A percentile compares a stretch with the other conserved stretches of the same genome.
Conservation (phyloP, 257 asterid genomes). For the Nicotiana obtusifolia region DNA sequence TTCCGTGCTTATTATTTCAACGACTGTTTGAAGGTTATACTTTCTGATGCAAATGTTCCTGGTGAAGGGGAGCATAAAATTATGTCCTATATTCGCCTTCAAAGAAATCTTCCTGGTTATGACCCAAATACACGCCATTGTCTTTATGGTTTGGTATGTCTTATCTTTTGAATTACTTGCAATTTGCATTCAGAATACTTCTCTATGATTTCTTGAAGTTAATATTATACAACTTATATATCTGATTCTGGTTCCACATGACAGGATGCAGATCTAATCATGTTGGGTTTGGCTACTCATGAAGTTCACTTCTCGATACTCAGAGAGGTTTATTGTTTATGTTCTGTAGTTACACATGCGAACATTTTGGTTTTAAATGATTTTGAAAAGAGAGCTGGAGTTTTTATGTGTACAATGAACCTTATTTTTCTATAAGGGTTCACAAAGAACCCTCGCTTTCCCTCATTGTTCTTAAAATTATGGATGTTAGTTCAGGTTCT, state of each 20-base stretch:
- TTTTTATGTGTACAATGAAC: too few species aligned
- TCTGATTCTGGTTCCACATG: neutral
- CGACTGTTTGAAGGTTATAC: constrained; percentile 63
- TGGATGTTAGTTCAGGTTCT: neutral
- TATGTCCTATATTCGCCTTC: constrained; percentile 90
- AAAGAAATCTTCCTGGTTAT: constrained; percentile 82
- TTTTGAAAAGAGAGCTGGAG: neutral
- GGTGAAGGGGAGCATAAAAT: constrained; percentile 99
- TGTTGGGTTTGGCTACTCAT: constrained; percentile 93
- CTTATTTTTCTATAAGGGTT: too few species aligned
- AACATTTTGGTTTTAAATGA: neutral
- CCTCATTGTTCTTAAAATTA: neutral
- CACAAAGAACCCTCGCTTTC: neutral
- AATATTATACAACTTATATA: neutral
- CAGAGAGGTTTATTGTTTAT: constrained; percentile 60
- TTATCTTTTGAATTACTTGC: constrained; percentile 1
- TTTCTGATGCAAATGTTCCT: constrained; percentile 96
- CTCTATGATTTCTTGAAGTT: constrained; percentile 2
- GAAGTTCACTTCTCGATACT: constrained; percentile 91
- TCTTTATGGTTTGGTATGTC: constrained; percentile 86
- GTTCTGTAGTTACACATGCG: neutral
- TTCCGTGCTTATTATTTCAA: constrained; percentile 7
- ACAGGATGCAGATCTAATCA: constrained; percentile 72
- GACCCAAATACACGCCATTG: constrained; percentile 94
- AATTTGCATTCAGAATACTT: neutral